A percentile compares a stretch with the other conserved stretches of the same genome.
These are phyloP conservation scores for Lasiosphaeriaceae sp. DNA, from an alignment of 495 filamentous ascomycete species.

Conservation along the genomic window DNA sequence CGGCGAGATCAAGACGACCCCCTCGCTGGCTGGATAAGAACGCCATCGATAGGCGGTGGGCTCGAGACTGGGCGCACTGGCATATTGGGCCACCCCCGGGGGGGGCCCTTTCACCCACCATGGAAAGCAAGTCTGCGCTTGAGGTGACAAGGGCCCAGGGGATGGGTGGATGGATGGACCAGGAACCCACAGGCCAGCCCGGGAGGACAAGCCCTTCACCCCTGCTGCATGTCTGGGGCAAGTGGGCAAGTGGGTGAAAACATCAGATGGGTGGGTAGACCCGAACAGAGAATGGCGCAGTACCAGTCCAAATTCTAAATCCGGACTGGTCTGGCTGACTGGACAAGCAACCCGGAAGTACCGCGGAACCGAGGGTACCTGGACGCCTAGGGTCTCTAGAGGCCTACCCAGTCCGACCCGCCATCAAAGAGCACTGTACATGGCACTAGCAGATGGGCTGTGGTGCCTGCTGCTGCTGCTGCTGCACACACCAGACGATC, in stretches of 20 bases:
- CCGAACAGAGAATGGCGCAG: conserved; percentile 32
- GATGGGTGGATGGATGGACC: conserved; percentile 7
- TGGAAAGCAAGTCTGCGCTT: conserved; percentile 39
- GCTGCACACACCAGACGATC: conserved; percentile 14
- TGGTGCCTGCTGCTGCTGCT: conserved; percentile 12
- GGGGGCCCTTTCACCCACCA: conserved; percentile 24
- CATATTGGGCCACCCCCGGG: conserved; percentile 11
- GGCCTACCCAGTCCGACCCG: conserved; percentile 1
- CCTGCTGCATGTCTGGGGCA: conserved; percentile 47
- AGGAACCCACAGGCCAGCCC: conserved; percentile 28
- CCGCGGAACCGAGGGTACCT: conserved; percentile 22
- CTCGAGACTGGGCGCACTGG: conserved; percentile 13
- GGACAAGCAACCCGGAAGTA: conserved; percentile 22
- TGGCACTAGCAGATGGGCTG: conserved; percentile 20
- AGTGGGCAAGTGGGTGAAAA: conserved; percentile 44
- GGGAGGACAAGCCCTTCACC: conserved; percentile 22
- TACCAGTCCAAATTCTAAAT: conserved; percentile 31
- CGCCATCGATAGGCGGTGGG: conserved; percentile 25
- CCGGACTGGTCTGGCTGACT: conserved; percentile 18
- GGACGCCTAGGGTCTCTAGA: neutral
- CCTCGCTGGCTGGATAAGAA: conserved; percentile 28
- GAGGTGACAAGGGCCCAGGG: conserved; percentile 39
- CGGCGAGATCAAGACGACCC: conserved; percentile 31
- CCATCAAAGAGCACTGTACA: conserved; percentile 7
- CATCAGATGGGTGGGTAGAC: conserved; percentile 42